Evolutionary conservation across 148 eudicot species (phyloP).

Genomic region (Vaccinium macrocarpon): DNA sequence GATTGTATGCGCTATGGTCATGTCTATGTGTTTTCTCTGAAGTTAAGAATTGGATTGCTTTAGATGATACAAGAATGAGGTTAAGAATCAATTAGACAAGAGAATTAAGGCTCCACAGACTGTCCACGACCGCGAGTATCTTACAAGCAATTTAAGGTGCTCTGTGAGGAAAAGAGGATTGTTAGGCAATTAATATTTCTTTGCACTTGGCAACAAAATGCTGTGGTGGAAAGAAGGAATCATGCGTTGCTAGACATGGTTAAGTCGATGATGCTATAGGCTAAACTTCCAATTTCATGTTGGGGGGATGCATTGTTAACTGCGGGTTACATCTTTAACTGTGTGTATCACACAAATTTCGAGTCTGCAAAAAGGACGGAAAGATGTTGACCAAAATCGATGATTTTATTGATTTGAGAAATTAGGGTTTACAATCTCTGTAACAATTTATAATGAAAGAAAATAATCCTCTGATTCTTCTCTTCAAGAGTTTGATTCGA

Average conservation of each 20-base stretch:
- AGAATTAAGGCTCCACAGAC: not conserved
- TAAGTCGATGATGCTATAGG: not conserved
- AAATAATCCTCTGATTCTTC: too few species aligned
- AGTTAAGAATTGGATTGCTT: slow-evolving; percentile 11
- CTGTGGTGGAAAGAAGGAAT: slow-evolving; percentile 10
- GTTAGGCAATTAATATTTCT: not conserved
- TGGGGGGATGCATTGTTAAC: too few species aligned
- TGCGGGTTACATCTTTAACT: too few species aligned
- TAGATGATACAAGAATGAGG: not conserved
- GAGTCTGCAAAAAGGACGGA: too few species aligned
- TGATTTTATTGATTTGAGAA: too few species aligned
- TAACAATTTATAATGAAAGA: too few species aligned
- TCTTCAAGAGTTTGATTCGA: too few species aligned
- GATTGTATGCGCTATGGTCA: not conserved
- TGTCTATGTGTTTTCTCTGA: not conserved
- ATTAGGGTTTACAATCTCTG: too few species aligned
- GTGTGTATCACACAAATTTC: too few species aligned
- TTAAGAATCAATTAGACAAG: slow-evolving; percentile 10
- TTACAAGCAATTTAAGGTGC: not conserved
- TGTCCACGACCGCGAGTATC: not conserved
- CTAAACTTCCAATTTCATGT: too few species aligned
- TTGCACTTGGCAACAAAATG: slow-evolving; percentile 12
- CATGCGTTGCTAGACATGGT: not conserved
- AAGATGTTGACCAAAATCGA: too few species aligned
- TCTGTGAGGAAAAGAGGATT: slow-evolving; percentile 6